Base-by-base conservation (phyloP, 2,329 filamentous ascomycete species). In the Penicillium sp. region DNA sequence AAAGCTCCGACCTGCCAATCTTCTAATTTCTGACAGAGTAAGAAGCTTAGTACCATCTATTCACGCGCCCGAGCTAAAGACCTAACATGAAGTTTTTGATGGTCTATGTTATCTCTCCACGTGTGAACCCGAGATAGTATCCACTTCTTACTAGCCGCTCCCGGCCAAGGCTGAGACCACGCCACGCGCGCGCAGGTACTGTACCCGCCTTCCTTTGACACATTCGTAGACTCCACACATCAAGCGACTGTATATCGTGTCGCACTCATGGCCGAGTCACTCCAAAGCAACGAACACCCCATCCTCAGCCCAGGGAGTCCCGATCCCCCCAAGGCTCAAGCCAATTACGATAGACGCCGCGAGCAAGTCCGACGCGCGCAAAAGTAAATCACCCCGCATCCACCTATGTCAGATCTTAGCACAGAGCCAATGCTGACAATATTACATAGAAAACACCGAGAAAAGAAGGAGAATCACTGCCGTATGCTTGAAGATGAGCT, bases 351-450 rank as follows among this genome's bases (percentile, higher is more conserved):
- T 28, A 50, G 56, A 35, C 57, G 31, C 5, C 49, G 43, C 2
- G 49, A 61, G n/a, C 54, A 58, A 31, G 52, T 63, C 1, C 35
- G 60, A 37, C 42, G 35, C 15, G 37, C 49, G 17, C 58, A 57
- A 48, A 54, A 31, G 34, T 53, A 17, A 20, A 45, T 28, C 11
- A 53, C 2, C 10, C 11, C 22, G 22, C 22, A 22, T 22, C 22
- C 22, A 4, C 22, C 22, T 22, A 22, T 22, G 22, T 22, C 22
- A 22, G 22, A 22, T 22, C 22, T 22, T 22, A 22, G 22, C 3
- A 3, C n/a, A 39, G 39, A n/a, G 1, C 38, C n/a, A n/a, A 47
- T 43, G 8, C 38, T 22, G 22, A 22, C 22, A 20, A 47, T 39
- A 28, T 28, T 28, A 11, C 12, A 1, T 10, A 63, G 45, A n/a